Conservation (phyloP, 257 asterid species). For the Solanum virginianum region DNA sequence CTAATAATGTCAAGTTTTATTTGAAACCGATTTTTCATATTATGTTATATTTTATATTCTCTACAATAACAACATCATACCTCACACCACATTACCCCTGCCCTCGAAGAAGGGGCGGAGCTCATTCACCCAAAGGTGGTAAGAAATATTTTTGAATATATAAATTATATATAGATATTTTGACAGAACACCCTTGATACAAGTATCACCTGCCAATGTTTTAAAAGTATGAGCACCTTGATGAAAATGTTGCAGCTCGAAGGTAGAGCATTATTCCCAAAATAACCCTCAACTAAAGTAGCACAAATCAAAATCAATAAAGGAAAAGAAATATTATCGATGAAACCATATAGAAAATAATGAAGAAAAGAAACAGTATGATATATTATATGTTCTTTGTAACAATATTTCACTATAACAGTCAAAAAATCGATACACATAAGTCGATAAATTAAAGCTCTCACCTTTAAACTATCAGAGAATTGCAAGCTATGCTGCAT, state of each 20-base stretch:
- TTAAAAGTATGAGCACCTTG: too few relatives aligned
- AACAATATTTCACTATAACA: background rate
- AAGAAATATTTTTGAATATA: too few relatives aligned
- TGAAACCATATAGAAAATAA: background rate
- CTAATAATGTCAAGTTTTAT: background rate
- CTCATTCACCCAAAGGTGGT: too few relatives aligned
- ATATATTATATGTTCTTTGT: background rate
- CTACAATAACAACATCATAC: background rate
- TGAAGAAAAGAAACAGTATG: background rate
- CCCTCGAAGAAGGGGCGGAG: too few relatives aligned
- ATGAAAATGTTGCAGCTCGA: too few relatives aligned
- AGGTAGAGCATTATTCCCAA: background rate
- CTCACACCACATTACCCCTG: too few relatives aligned
- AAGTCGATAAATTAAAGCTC: background rate
- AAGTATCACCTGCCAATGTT: too few relatives aligned
- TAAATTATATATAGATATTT: too few relatives aligned
- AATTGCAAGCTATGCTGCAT: constrained; percentile 51
- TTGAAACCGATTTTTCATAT: background rate
- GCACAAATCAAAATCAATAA: background rate
- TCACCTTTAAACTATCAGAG: constrained; percentile 61
- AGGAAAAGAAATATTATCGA: background rate
- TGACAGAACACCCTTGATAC: too few relatives aligned
- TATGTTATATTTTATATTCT: background rate
- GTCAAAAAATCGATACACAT: rapidly evolving
- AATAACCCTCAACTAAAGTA: background rate